Conservation (phyloP, 1,139 yeast species). For the Kodamaea alishanica region DNA sequence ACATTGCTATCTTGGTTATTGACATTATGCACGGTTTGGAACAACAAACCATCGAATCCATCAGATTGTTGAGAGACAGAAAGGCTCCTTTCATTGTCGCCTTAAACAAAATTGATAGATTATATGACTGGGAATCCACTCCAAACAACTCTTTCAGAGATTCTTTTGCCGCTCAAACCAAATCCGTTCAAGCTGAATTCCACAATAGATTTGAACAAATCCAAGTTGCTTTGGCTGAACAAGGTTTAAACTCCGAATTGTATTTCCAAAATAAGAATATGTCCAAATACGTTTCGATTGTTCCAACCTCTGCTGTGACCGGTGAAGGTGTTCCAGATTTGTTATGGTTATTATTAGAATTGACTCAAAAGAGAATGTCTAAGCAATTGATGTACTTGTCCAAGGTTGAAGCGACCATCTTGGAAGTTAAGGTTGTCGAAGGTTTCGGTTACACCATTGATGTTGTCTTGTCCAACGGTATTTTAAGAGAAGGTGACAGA, state of each 20-base stretch:
- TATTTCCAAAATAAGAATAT: slow-evolving; percentile 93
- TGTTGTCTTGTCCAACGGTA: slow-evolving; percentile 94
- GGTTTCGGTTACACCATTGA: slow-evolving; percentile 99
- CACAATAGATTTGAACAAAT: slow-evolving; percentile 82
- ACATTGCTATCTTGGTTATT: slow-evolving; percentile 95
- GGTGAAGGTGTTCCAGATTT: slow-evolving; percentile 99
- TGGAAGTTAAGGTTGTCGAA: slow-evolving; percentile 98
- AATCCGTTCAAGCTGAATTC: slow-evolving; percentile 88
- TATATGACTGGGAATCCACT: slow-evolving; percentile 86
- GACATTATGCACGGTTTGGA: slow-evolving; percentile 99
- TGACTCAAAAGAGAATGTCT: slow-evolving; percentile 98
- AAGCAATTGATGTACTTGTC: slow-evolving; percentile 96
- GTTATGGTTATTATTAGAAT: slow-evolving; percentile 89
- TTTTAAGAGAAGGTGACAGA: slow-evolving; percentile 90
- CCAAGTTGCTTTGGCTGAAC: slow-evolving; percentile 91
- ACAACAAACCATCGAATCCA: slow-evolving; percentile 94
- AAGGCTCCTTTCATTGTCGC: slow-evolving; percentile 98
- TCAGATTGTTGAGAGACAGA: slow-evolving; percentile 86
- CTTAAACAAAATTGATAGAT: slow-evolving; percentile 92
- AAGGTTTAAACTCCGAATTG: slow-evolving; percentile 95
- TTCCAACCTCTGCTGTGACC: slow-evolving; percentile 97
- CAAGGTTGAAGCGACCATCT: slow-evolving; percentile 88
- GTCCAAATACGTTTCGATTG: slow-evolving; percentile 90
- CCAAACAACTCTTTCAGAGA: slow-evolving; percentile 97
- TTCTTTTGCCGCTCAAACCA: slow-evolving; percentile 75